A percentile compares a stretch with the other conserved stretches of the same genome.
These are phyloP conservation scores for Silene noctiflora DNA, from an alignment of 179 eudicot species.

Conservation along the genomic window DNA sequence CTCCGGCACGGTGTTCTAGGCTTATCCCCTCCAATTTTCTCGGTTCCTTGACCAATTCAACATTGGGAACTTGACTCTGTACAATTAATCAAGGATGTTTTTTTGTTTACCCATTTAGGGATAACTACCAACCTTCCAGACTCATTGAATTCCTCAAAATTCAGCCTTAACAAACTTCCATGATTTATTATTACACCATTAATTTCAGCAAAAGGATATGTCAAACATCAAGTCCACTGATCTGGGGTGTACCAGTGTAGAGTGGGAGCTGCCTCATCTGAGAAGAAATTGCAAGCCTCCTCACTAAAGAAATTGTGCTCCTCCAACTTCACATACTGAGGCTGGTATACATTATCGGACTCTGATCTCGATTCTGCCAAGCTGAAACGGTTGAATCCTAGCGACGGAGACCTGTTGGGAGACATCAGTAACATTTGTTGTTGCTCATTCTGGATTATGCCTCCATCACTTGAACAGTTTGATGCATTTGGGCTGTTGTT, in stretches of 20 bases:
- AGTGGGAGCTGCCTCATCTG: constrained; percentile 73
- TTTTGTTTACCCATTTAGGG: no score
- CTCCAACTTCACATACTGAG: constrained; percentile 40
- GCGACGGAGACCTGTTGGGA: no score
- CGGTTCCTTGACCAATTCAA: background rate
- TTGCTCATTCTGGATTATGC: no score
- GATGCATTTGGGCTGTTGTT: background rate
- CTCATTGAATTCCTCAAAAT: background rate
- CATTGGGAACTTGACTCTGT: background rate
- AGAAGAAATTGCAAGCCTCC: constrained; percentile 67
- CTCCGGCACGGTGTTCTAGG: background rate
- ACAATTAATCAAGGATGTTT: background rate
- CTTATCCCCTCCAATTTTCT: background rate
- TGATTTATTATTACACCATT: background rate
- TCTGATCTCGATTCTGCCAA: background rate
- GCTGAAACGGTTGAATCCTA: background rate
- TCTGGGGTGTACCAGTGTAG: constrained; percentile 64
- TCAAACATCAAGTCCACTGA: constrained; percentile 43
- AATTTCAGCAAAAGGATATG: background rate
- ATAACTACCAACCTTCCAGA: no score
- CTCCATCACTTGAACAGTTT: no score
- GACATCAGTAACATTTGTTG: no score
- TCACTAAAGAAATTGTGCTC: constrained; percentile 69
- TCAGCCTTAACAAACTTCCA: constrained; percentile 6
- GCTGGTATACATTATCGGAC: background rate